Conservation (phyloP, 805 yeast genomes). For the Starmerella powellii region DNA sequence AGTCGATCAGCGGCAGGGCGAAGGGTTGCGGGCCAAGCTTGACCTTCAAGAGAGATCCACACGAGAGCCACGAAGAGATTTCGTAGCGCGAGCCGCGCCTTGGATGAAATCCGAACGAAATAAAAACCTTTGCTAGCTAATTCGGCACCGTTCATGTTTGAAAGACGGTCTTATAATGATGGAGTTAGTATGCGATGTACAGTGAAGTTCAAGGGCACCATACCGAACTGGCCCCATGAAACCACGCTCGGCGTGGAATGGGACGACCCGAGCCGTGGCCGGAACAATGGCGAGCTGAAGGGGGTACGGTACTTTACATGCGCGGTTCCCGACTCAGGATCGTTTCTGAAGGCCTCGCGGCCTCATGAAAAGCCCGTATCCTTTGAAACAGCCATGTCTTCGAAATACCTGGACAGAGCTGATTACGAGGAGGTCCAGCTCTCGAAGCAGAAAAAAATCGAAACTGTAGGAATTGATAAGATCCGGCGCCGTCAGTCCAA, state of each 20-base stretch:
- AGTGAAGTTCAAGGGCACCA: constrained; percentile 45
- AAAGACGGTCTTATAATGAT: constrained; percentile 11
- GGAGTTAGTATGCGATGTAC: constrained; percentile 37
- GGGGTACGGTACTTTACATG: constrained; percentile 45
- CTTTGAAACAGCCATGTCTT: constrained; percentile 41
- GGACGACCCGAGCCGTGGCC: constrained; percentile 64
- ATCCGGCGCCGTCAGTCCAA: constrained; percentile 39
- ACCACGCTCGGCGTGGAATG: constrained; percentile 72
- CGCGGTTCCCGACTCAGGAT: constrained; percentile 39
- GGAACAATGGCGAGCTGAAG: constrained; percentile 50
- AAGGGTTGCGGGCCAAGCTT: too few relatives aligned
- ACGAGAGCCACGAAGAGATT: too few relatives aligned
- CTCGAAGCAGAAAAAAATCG: constrained; percentile 48
- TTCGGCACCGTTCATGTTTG: constrained; percentile 6
- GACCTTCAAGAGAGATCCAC: too few relatives aligned
- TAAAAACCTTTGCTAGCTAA: too few relatives aligned
- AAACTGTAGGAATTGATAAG: constrained; percentile 55
- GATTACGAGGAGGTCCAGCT: constrained; percentile 28
- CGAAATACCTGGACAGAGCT: constrained; percentile 36
- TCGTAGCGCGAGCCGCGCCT: too few relatives aligned
- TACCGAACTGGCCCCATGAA: constrained; percentile 50
- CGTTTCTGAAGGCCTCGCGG: constrained; percentile 45
- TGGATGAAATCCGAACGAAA: too few relatives aligned
- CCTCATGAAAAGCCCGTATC: constrained; percentile 27
- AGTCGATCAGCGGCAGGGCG: too few relatives aligned